phyloP scores from a whole-genome alignment of 2,329 filamentous ascomycete genomes.

The Dactylonectria estremocensis region DNA sequence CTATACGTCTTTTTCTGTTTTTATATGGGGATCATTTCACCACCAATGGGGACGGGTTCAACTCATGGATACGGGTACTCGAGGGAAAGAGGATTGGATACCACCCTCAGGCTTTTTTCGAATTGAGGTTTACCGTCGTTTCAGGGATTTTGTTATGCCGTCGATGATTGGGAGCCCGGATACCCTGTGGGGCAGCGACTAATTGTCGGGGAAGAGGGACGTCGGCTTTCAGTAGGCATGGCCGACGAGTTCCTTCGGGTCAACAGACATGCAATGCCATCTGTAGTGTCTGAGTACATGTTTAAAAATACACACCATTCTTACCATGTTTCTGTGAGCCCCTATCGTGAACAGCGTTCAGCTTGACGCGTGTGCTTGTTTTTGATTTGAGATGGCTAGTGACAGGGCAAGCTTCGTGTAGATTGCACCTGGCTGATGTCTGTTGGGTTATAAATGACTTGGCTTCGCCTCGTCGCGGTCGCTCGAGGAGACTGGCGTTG shows the following conservation, averaged over 20 bases:
- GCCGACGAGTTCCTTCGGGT: conserved; percentile 35
- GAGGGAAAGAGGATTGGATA: conserved; percentile 39
- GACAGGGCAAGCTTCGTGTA: too few species aligned
- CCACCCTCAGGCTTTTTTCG: conserved; percentile 31
- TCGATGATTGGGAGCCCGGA: conserved; percentile 48
- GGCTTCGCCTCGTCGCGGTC: too few species aligned
- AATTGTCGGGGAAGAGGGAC: conserved; percentile 42
- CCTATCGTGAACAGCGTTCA: not conserved
- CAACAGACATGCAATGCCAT: conserved; percentile 33
- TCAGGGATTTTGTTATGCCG: conserved; percentile 42
- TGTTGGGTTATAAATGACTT: too few species aligned
- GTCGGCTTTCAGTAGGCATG: conserved; percentile 25
- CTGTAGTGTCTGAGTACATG: conserved; percentile 39
- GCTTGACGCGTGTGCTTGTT: too few species aligned
- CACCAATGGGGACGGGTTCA: conserved; percentile 33
- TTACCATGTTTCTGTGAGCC: not conserved
- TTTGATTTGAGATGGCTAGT: not conserved
- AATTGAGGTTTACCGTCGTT: conserved; percentile 39
- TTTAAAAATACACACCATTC: conserved; percentile 33
- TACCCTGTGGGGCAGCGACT: conserved; percentile 48
- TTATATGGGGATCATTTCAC: conserved; percentile 33
- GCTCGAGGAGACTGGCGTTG: too few species aligned
- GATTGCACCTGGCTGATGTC: too few species aligned
- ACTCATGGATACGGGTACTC: conserved; percentile 34
- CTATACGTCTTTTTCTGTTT: conserved; percentile 23